Conservation (phyloP, 2,329 filamentous ascomycete species). For the Neophaeococcomyces aloes region DNA sequence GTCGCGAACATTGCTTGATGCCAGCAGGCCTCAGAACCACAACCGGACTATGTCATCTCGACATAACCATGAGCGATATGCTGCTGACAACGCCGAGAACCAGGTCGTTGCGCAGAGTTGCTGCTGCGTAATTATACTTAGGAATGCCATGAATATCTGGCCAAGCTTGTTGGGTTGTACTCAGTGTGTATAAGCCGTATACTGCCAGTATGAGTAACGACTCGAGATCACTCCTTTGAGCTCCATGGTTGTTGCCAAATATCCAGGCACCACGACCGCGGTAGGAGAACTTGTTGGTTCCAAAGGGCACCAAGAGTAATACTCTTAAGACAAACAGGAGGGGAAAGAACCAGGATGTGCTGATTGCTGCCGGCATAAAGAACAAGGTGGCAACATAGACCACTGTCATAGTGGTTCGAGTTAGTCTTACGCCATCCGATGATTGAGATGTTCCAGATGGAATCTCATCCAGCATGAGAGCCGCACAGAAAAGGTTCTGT, state of each 20-base stretch:
- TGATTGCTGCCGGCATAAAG: constrained; percentile 11
- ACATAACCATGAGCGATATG: not conserved
- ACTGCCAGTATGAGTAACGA: no score
- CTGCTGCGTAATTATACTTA: not conserved
- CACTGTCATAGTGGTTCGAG: constrained; percentile 3
- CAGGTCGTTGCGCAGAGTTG: not conserved
- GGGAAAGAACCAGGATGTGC: constrained; percentile 17
- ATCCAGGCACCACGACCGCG: no score
- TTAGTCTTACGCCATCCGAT: not conserved
- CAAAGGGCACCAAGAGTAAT: constrained; percentile 21
- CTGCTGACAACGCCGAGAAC: not conserved
- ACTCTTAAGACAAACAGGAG: constrained; percentile 20
- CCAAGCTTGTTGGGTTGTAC: not conserved
- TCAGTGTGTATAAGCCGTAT: no score
- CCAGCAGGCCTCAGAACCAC: no score
- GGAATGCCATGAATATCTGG: not conserved
- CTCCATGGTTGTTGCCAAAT: not conserved
- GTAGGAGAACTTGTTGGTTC: not conserved
- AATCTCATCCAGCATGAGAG: constrained; percentile 36
- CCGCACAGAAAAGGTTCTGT: constrained; percentile 53
- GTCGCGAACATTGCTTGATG: no score
- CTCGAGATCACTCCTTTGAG: not conserved
- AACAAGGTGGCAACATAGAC: constrained; percentile 18
- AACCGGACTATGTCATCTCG: no score
- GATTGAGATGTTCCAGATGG: not conserved